Conservation (phyloP, 345 rosid species). For the Eucalyptus cloeziana region DNA sequence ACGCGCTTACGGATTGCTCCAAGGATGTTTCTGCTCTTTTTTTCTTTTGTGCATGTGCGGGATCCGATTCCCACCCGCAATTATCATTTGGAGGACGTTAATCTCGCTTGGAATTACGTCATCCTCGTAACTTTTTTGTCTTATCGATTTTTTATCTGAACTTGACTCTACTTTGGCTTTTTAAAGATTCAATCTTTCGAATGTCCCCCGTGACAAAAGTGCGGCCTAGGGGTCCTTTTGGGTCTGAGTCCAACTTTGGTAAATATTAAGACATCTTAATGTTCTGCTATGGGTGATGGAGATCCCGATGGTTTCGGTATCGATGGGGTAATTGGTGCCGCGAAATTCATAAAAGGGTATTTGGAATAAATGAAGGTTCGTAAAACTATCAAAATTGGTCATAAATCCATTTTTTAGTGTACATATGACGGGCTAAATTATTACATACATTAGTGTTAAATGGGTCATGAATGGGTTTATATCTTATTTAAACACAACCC, state of each 20-base stretch:
- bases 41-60: not conserved
- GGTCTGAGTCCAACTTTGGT: not conserved
- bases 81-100: not conserved
- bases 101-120: not conserved
- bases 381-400: not conserved
- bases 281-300: not conserved
- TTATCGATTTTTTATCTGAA: no score
- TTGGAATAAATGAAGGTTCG: not conserved
- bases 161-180: not conserved
- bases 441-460: accelerated
- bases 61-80: not conserved
- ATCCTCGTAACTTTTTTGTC: not conserved
- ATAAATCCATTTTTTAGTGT: not conserved
- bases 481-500: no score
- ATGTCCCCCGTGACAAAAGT: not conserved
- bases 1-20: not conserved
- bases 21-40: not conserved
- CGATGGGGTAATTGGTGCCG: accelerated
- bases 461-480: no score
- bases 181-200: not conserved
- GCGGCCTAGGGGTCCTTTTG: not conserved
- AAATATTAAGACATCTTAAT: not conserved
- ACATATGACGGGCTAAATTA: accelerated
- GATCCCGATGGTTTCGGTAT: not conserved
- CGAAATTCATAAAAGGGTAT: not conserved